phyloP scores from a whole-genome alignment of 2,329 filamentous ascomycete species.

The Epichloe sibirici region DNA sequence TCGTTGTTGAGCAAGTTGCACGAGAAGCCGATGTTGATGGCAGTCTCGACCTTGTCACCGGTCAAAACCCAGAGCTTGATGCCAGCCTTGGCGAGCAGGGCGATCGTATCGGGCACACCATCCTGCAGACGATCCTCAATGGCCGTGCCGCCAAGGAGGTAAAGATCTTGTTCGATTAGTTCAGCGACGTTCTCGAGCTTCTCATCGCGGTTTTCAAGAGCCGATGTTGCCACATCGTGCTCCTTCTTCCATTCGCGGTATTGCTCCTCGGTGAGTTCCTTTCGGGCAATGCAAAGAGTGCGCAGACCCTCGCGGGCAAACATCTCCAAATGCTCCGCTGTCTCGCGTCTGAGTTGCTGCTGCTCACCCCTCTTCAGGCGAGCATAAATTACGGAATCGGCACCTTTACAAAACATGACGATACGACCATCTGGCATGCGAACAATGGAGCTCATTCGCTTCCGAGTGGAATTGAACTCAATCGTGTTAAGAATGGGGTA shows the following conservation, averaged over 20 bases:
- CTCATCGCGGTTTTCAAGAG: slow-evolving; percentile 78
- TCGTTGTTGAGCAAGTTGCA: slow-evolving; percentile 96
- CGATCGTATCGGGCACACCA: slow-evolving; percentile 91
- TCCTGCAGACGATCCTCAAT: slow-evolving; percentile 97
- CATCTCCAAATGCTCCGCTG: slow-evolving; percentile 90
- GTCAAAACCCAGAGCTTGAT: slow-evolving; percentile 99
- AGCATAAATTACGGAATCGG: slow-evolving; percentile 94
- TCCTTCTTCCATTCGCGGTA: slow-evolving; percentile 77
- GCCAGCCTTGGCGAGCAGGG: slow-evolving; percentile 77
- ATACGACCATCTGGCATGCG: slow-evolving; percentile 87
- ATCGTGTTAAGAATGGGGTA: slow-evolving; percentile 89
- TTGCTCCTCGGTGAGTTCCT: slow-evolving; percentile 66
- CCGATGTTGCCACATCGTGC: slow-evolving; percentile 75
- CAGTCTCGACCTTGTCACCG: slow-evolving; percentile 96
- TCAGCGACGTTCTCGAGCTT: slow-evolving; percentile 86
- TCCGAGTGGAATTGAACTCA: slow-evolving; percentile 93
- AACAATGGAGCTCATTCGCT: slow-evolving; percentile 95
- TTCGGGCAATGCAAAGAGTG: slow-evolving; percentile 86
- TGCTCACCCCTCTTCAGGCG: slow-evolving; percentile 79
- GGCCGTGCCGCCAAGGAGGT: slow-evolving; percentile 81
- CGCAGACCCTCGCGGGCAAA: slow-evolving; percentile 91
- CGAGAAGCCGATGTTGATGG: slow-evolving; percentile 99
- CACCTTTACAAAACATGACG: slow-evolving; percentile 90
- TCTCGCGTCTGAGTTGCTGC: slow-evolving; percentile 65
- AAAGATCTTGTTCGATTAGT: slow-evolving; percentile 80